Evolutionary conservation across 2,329 filamentous ascomycete genomes (phyloP).

Genomic region (Microdochium bolleyi): DNA sequence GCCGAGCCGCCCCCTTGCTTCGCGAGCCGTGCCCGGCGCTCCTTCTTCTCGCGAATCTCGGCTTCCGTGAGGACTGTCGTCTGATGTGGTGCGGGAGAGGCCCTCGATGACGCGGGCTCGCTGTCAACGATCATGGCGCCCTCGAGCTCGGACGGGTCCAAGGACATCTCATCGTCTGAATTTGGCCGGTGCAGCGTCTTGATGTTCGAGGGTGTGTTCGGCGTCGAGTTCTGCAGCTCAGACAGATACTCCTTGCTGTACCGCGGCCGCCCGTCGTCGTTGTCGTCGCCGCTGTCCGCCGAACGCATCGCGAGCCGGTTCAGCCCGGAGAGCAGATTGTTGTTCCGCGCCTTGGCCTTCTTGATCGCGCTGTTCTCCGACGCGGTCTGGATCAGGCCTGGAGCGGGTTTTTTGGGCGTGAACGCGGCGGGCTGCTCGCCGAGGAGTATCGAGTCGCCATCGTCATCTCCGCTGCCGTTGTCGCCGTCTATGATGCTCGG

Average conservation of each 20-base stretch:
- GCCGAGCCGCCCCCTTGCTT: conserved; percentile 35
- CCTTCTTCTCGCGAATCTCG: conserved; percentile 87
- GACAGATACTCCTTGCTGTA: conserved; percentile 85
- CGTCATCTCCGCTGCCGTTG: conserved; percentile 44
- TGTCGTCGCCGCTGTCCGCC: conserved; percentile 49
- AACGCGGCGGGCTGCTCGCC: conserved; percentile 33
- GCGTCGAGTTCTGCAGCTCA: conserved; percentile 79
- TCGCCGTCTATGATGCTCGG: conserved; percentile 46
- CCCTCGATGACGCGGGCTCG: conserved; percentile 25
- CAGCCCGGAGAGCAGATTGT: conserved; percentile 32
- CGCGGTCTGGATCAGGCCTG: conserved; percentile 51
- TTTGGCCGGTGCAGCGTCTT: conserved; percentile 19
- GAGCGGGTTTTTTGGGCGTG: conserved; percentile 49
- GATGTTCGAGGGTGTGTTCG: conserved; percentile 58
- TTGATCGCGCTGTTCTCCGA: conserved; percentile 59
- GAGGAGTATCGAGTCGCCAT: conserved; percentile 28
- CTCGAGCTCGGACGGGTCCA: conserved; percentile 54
- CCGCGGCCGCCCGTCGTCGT: conserved; percentile 61
- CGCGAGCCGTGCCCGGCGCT: conserved; percentile 69
- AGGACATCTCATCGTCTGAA: conserved; percentile 38
- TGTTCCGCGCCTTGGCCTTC: conserved; percentile 38
- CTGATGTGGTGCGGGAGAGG: conserved; percentile 12
- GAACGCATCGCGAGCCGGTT: conserved; percentile 31
- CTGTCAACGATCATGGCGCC: conserved; percentile 56
- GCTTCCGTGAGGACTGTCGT: conserved; percentile 67